phyloP scores from a whole-genome alignment of 306 rosid species.

The Pyrus bretschneideri region DNA sequence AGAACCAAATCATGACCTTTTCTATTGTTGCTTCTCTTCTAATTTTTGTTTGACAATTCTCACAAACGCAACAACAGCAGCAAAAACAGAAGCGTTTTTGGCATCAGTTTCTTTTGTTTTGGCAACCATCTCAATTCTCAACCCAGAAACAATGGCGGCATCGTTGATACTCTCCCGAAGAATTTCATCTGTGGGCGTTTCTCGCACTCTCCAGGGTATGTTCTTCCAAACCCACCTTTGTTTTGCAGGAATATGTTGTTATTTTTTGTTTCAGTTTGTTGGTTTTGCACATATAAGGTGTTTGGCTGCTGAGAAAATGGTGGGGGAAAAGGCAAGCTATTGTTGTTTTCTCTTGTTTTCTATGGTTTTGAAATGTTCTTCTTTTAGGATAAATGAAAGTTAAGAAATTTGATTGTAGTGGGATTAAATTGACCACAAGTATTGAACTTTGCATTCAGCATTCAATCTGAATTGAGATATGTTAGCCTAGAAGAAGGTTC shows the following conservation, averaged over 20 bases:
- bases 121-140: background rate
- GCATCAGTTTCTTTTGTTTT: background rate
- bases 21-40: background rate
- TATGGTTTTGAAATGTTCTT: background rate
- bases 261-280: background rate
- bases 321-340: background rate
- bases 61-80: background rate
- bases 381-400: background rate
- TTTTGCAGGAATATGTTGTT: background rate
- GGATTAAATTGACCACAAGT: background rate
- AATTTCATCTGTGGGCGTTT: conserved; percentile 16
- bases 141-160: conserved; percentile 38
- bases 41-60: background rate
- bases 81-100: background rate
- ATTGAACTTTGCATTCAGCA: background rate
- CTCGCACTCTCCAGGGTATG: conserved; percentile 40
- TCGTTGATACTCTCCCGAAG: conserved; percentile 42
- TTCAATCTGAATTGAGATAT: background rate
- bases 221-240: background rate
- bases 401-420: background rate
- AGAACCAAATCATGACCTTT: background rate
- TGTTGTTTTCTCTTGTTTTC: background rate
- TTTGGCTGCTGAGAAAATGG: background rate
- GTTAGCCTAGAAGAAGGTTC: background rate
- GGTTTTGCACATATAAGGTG: background rate